Conservation (phyloP, 2,329 filamentous ascomycete genomes). For the Pseudovirgaria hyperparasitica region DNA sequence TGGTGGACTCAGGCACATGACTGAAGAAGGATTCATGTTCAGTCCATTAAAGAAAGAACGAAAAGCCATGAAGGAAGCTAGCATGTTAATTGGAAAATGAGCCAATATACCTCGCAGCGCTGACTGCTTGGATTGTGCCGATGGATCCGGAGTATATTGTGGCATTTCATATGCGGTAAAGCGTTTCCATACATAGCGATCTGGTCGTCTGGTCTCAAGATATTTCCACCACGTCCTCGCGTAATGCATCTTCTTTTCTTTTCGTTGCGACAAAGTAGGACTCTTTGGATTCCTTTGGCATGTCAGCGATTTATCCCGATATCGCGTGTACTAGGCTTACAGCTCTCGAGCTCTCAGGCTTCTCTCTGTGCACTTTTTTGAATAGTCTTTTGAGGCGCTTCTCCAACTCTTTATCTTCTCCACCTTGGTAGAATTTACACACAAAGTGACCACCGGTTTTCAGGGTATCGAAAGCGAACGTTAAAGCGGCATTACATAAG, state of each 20-base stretch:
- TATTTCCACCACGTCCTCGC: slow-evolving; percentile 37
- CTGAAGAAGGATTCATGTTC: slow-evolving; percentile 26
- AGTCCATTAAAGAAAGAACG: slow-evolving; percentile 28
- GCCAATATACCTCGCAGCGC: too few species aligned
- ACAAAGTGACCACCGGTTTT: slow-evolving; percentile 77
- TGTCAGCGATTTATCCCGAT: background rate
- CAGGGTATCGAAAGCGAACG: slow-evolving; percentile 76
- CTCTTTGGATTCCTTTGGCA: slow-evolving; percentile 67
- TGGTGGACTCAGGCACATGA: slow-evolving; percentile 22
- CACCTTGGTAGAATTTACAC: slow-evolving; percentile 94
- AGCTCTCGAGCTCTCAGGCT: slow-evolving; percentile 79
- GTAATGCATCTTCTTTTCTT: slow-evolving; percentile 43
- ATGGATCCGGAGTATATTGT: too few species aligned
- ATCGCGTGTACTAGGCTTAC: slow-evolving; percentile 39
- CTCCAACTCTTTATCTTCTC: slow-evolving; percentile 73
- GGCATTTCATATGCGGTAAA: too few species aligned
- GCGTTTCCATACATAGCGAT: too few species aligned
- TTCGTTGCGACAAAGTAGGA: slow-evolving; percentile 71
- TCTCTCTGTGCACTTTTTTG: slow-evolving; percentile 67
- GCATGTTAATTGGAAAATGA: slow-evolving; percentile 1
- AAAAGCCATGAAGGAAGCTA: slow-evolving; percentile 8
- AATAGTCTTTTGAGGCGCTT: slow-evolving; percentile 64
- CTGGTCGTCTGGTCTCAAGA: too few species aligned
- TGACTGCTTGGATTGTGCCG: too few species aligned
- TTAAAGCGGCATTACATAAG: slow-evolving; percentile 72